Percentiles rank a stretch among this genome's conserved stretches.
phyloP scores from a whole-genome alignment of 2,329 filamentous ascomycete species.

The Claviceps sp. region DNA sequence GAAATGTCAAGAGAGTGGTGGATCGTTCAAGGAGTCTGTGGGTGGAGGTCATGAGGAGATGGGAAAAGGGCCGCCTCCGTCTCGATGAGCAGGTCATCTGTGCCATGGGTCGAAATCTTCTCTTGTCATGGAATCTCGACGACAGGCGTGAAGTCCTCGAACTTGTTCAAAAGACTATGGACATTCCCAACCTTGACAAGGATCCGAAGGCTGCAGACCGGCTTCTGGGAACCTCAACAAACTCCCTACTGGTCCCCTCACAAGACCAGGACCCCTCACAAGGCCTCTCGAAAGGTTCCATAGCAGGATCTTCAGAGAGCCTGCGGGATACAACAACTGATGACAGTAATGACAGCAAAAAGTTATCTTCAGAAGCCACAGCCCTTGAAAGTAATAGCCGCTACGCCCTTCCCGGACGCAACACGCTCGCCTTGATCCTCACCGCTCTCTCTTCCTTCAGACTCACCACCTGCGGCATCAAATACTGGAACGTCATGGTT shows the following conservation, averaged over 20 bases:
- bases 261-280: not conserved
- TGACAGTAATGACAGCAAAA: not conserved
- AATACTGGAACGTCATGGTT: conserved; percentile 69
- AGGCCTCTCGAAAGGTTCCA: not conserved
- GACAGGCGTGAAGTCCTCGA: conserved; percentile 62
- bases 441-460: conserved; percentile 47
- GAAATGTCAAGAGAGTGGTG: conserved; percentile 33
- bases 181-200: conserved; percentile 44
- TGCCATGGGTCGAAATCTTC: conserved; percentile 67
- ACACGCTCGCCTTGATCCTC: conserved; percentile 57
- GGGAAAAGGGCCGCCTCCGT: conserved; percentile 54
- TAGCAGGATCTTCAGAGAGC: too few species aligned
- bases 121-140: conserved; percentile 41
- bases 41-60: conserved; percentile 65
- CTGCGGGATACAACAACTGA: not conserved
- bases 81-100: conserved; percentile 71
- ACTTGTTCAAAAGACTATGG: conserved; percentile 71
- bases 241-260: not conserved
- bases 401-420: conserved; percentile 34
- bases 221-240: too few species aligned
- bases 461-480: conserved; percentile 46
- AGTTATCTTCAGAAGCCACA: not conserved
- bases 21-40: conserved; percentile 62
- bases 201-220: conserved; percentile 3
- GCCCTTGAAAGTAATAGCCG: conserved; percentile 8